Evolutionary conservation across 208 protist species (phyloP), one percentile per base, ranked within the genome.

Genomic region (Leishmania mexicana): DNA sequence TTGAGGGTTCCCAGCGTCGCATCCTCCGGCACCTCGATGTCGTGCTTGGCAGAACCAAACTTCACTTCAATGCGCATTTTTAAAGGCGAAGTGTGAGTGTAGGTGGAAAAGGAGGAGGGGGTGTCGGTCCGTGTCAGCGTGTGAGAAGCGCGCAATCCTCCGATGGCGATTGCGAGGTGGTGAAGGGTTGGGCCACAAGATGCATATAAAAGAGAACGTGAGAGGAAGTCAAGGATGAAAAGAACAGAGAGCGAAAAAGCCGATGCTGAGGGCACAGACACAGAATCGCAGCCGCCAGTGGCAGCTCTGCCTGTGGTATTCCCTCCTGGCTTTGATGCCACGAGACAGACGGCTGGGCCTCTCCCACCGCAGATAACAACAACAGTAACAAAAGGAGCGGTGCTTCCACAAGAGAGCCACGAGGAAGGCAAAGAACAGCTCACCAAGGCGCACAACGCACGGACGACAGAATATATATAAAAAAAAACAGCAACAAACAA

Each of bases 1-100:
- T 89, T 89, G 65, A 95, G 84, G 10, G 81, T 67, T 21, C 83
- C 81, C 35, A 95, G 83, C 21, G 87, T 92, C 21, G 84, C 84
- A 31, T 74, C 78, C 49, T 89, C 89, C 2, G 80, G n/a, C 51
- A 95, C 71, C 78, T 92, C 85, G 57, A 93, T 79, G 64, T 74
- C 28, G 78, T 87, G 79, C 54, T 71, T 86, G 47, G 88, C 82
- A 28, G 68, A 77, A 19, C 85, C 88, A 74, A 87, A 90, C 85
- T 93, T 93, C 64, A 95, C 84, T 19, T 90, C 83, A 28, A 94
- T 75, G 5, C 70, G 78, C 86, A 94, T 94, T 49, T 49, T 81
- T 5, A 40, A 40, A 51, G 24, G 60, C 51, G 47, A 35, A 75
- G 64, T 31, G 45, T 2, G 19, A 24, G 68, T 53, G 68, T 53